Percentiles rank a stretch among this genome's conserved stretches.
Conservation (phyloP, 176 grass and related monocot species). For the Coix lacrymajobi region DNA sequence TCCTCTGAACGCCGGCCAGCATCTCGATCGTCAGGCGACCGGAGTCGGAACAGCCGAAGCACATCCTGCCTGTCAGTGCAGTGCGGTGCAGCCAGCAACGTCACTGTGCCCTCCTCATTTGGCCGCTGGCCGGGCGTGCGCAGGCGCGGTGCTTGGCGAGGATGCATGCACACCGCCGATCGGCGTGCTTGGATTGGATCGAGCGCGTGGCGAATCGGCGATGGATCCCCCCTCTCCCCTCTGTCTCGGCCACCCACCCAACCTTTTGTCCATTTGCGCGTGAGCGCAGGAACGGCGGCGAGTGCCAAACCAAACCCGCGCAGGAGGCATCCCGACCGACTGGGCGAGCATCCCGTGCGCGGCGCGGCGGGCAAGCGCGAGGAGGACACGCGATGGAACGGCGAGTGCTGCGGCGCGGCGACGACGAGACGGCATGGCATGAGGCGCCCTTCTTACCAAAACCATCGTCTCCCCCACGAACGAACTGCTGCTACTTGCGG, state of each 20-base stretch:
- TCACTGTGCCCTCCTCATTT: background rate
- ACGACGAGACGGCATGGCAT: too few species aligned
- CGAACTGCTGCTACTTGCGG: background rate
- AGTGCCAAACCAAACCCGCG: too few species aligned
- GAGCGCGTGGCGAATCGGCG: background rate
- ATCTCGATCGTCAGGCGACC: background rate
- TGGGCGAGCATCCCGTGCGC: too few species aligned
- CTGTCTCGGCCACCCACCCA: background rate
- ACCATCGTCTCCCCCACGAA: too few species aligned
- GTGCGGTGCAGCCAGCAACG: background rate
- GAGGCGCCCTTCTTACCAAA: too few species aligned
- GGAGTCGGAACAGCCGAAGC: background rate
- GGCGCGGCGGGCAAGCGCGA: too few species aligned
- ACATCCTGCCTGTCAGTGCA: background rate
- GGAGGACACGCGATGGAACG: background rate
- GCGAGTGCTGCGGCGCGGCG: background rate
- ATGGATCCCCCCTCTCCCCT: background rate
- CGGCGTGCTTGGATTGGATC: background rate
- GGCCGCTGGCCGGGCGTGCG: too few species aligned
- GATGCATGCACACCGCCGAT: background rate
- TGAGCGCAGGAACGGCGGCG: too few species aligned
- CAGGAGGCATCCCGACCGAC: too few species aligned
- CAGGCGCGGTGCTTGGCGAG: background rate
- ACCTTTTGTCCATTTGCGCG: background rate
- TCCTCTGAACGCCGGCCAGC: background rate